phyloP scores from a whole-genome alignment of 2,329 filamentous ascomycete genomes.

The Colletotrichum siamense region DNA sequence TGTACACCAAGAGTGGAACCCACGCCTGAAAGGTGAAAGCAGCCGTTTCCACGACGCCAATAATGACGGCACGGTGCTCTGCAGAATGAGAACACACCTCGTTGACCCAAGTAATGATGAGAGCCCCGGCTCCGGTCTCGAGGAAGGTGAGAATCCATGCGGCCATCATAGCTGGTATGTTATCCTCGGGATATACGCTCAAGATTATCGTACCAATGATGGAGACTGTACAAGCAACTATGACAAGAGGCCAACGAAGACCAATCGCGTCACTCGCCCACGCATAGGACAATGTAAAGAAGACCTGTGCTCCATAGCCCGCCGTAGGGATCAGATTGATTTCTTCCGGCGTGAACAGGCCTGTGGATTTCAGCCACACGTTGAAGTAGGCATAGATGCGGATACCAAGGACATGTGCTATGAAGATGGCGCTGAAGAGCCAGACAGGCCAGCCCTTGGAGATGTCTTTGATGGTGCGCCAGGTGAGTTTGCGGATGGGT shows the following conservation, averaged over 20 bases:
- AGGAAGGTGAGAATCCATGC: slow-evolving; percentile 41
- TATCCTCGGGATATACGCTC: slow-evolving; percentile 36
- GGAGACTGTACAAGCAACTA: slow-evolving; percentile 49
- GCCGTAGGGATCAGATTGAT: slow-evolving; percentile 26
- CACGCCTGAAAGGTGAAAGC: slow-evolving; percentile 50
- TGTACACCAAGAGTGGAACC: slow-evolving; percentile 43
- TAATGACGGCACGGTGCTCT: slow-evolving; percentile 53
- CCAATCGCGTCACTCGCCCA: slow-evolving; percentile 59
- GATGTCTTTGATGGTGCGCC: slow-evolving; percentile 31
- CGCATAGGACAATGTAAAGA: slow-evolving; percentile 57
- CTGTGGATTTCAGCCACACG: slow-evolving; percentile 36
- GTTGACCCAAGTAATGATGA: slow-evolving; percentile 53
- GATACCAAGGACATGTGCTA: slow-evolving; percentile 38
- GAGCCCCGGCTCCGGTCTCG: slow-evolving; percentile 37
- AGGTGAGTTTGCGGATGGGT: slow-evolving; percentile 35
- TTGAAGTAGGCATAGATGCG: slow-evolving; percentile 41
- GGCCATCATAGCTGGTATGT: slow-evolving; percentile 37
- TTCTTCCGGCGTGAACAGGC: slow-evolving; percentile 23
- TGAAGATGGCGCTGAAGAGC: slow-evolving; percentile 36
- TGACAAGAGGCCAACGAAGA: slow-evolving; percentile 57
- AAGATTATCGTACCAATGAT: slow-evolving; percentile 39
- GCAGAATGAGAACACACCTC: slow-evolving; percentile 49
- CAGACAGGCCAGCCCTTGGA: slow-evolving; percentile 35
- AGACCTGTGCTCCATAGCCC: slow-evolving; percentile 37
- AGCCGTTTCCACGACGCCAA: slow-evolving; percentile 52